phyloP scores from a whole-genome alignment of 2,329 filamentous ascomycete genomes.

The Colletotrichum sp. region DNA sequence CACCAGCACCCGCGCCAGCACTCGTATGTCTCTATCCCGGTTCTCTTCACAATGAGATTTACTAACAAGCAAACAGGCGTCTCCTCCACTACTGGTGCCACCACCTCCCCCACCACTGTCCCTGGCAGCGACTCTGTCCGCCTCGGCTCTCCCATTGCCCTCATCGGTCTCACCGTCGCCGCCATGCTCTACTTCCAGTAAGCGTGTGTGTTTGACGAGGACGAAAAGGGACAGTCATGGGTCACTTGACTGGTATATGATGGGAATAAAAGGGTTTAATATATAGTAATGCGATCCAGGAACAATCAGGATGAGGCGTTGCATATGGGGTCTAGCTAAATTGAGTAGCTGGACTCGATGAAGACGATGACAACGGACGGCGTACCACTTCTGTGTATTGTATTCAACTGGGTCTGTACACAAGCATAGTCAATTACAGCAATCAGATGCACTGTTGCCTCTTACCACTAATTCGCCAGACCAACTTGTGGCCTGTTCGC shows the following conservation, averaged over 20 bases:
- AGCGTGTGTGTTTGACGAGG: conserved; percentile 4
- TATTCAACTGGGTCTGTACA: conserved; percentile 4
- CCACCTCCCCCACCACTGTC: conserved; percentile 37
- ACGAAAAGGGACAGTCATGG: not conserved
- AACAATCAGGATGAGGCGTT: conserved; percentile 15
- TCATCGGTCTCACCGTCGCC: conserved; percentile 43
- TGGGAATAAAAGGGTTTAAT: conserved; percentile 17
- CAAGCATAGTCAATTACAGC: not conserved
- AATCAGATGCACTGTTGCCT: not conserved
- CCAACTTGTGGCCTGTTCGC: not conserved
- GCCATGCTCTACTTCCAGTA: conserved; percentile 49
- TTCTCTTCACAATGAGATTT: not conserved
- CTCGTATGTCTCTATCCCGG: not conserved
- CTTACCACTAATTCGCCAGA: not conserved
- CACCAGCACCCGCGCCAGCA: conserved; percentile 21
- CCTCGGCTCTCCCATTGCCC: conserved; percentile 43
- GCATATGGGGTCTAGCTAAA: conserved; percentile 9
- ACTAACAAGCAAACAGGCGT: conserved; percentile 14
- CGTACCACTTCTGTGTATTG: not conserved
- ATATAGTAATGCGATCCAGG: conserved; percentile 20
- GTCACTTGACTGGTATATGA: conserved; percentile 11
- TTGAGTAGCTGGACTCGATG: not conserved
- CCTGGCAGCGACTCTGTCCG: conserved; percentile 25
- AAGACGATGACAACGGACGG: not conserved
- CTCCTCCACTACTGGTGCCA: conserved; percentile 33